These are phyloP conservation scores for Dittrichia graveolens DNA, from an alignment of 129 eudicot genomes.

Conservation along the genomic window DNA sequence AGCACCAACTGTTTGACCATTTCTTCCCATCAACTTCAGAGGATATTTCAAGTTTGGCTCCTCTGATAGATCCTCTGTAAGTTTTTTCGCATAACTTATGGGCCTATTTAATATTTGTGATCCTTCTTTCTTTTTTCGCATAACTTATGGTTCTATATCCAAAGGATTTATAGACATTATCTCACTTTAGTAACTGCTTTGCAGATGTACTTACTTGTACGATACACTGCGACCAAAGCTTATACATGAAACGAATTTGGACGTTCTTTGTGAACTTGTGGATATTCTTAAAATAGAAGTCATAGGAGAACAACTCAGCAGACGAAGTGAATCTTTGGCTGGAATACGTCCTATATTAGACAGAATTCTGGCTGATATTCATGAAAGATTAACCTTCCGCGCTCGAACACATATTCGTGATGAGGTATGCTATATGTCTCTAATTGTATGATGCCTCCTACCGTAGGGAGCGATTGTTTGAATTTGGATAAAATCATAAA, in stretches of 20 bases:
- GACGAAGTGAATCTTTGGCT: slow-evolving; percentile 83
- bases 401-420: slow-evolving; percentile 96
- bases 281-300: slow-evolving; percentile 96
- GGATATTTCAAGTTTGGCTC: slow-evolving; percentile 91
- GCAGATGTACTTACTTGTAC: slow-evolving; percentile 88
- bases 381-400: slow-evolving; percentile 95
- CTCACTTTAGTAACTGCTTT: slow-evolving; percentile 29
- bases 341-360: slow-evolving; percentile 93
- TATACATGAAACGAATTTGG: slow-evolving; percentile 90
- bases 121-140: neutral
- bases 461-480: no score
- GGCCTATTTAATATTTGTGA: slow-evolving; percentile 1
- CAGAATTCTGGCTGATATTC: slow-evolving; percentile 94
- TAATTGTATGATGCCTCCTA: neutral
- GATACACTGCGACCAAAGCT: slow-evolving; percentile 90
- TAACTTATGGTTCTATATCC: no score
- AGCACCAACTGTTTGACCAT: slow-evolving; percentile 93
- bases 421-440: slow-evolving; percentile 57
- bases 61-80: slow-evolving; percentile 89
- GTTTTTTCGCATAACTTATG: slow-evolving; percentile 33
- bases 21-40: slow-evolving; percentile 94
- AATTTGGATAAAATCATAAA: neutral
- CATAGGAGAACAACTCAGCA: slow-evolving; percentile 80
- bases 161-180: neutral
- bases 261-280: slow-evolving; percentile 96